These are phyloP conservation scores for Priceomyces carsonii DNA, from an alignment of 805 yeast genomes.

Conservation along the genomic window DNA sequence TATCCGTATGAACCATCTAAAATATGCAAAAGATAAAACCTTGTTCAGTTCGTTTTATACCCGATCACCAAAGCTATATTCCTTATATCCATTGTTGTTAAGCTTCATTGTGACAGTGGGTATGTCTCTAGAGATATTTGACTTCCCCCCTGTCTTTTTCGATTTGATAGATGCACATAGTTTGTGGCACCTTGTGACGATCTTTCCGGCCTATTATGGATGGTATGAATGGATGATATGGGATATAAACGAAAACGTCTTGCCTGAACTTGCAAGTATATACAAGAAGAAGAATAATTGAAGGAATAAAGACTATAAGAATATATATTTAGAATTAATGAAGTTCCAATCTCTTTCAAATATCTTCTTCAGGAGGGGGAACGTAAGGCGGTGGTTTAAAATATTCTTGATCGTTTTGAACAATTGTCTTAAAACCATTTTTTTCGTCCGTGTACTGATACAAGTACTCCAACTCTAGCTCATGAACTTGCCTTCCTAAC, in stretches of 20 bases:
- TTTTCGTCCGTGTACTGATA: constrained; percentile 70
- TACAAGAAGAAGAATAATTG: constrained; percentile 11
- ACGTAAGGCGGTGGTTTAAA: constrained; percentile 74
- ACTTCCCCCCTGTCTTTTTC: constrained; percentile 67
- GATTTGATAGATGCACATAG: constrained; percentile 89
- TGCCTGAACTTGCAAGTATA: constrained; percentile 9
- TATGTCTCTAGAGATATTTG: constrained; percentile 88
- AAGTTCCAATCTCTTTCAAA: background rate
- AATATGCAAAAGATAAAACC: constrained; percentile 23
- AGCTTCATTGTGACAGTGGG: constrained; percentile 57
- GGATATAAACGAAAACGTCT: constrained; percentile 39
- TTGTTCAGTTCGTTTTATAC: constrained; percentile 32
- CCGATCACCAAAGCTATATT: constrained; percentile 37
- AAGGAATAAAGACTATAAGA: constrained; percentile 9
- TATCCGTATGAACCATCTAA: constrained; percentile 22
- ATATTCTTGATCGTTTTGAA: constrained; percentile 60
- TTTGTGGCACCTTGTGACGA: constrained; percentile 89
- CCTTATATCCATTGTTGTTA: constrained; percentile 39
- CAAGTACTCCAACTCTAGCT: constrained; percentile 83
- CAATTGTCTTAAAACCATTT: constrained; percentile 48
- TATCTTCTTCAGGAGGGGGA: constrained; percentile 38
- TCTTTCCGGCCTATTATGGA: constrained; percentile 41
- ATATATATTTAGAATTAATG: constrained; percentile 2
- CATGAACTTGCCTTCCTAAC: constrained; percentile 92
- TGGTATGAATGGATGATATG: constrained; percentile 50